phyloP scores from a whole-genome alignment of 2,329 filamentous ascomycete genomes.

The Colletotrichum chlorophyti region DNA sequence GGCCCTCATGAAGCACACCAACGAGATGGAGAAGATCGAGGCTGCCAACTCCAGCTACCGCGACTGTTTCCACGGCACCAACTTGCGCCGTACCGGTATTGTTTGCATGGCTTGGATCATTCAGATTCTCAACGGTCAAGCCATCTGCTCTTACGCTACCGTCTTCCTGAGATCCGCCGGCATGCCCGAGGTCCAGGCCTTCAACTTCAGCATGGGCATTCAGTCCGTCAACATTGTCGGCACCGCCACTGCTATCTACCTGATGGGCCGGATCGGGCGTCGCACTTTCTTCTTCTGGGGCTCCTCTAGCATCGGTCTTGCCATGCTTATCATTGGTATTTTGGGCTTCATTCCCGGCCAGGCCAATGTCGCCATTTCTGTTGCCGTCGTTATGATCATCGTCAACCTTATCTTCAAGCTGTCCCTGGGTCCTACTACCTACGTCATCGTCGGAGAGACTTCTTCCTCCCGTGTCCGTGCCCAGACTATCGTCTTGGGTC shows the following conservation, averaged over 20 bases:
- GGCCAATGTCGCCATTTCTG: slow-evolving; percentile 37
- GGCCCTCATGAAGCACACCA: slow-evolving; percentile 48
- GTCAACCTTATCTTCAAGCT: slow-evolving; percentile 50
- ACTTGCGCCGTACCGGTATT: slow-evolving; percentile 41
- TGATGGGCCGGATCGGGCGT: slow-evolving; percentile 46
- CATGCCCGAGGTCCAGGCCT: slow-evolving; percentile 48
- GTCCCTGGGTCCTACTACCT: slow-evolving; percentile 52
- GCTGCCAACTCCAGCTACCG: slow-evolving; percentile 39
- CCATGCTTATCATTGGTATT: slow-evolving; percentile 50
- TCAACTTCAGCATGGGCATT: slow-evolving; percentile 55
- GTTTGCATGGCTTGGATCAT: slow-evolving; percentile 38
- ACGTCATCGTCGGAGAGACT: slow-evolving; percentile 51
- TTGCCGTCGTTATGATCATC: slow-evolving; percentile 46
- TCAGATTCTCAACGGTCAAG: slow-evolving; percentile 40
- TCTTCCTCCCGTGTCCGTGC: slow-evolving; percentile 50
- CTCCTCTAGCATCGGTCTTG: slow-evolving; percentile 40
- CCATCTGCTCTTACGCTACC: slow-evolving; percentile 58
- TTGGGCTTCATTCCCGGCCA: slow-evolving; percentile 39
- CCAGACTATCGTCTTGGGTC: slow-evolving; percentile 52
- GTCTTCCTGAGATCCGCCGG: slow-evolving; percentile 60
- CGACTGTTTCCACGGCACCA: slow-evolving; percentile 46
- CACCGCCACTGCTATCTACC: slow-evolving; percentile 46
- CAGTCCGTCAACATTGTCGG: slow-evolving; percentile 51
- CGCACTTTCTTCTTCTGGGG: slow-evolving; percentile 49
- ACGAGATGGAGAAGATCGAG: slow-evolving; percentile 42